Percentiles rank a stretch among this genome's conserved stretches.
Conservation (phyloP, 345 rosid genomes). For the Dimocarpus longan region DNA sequence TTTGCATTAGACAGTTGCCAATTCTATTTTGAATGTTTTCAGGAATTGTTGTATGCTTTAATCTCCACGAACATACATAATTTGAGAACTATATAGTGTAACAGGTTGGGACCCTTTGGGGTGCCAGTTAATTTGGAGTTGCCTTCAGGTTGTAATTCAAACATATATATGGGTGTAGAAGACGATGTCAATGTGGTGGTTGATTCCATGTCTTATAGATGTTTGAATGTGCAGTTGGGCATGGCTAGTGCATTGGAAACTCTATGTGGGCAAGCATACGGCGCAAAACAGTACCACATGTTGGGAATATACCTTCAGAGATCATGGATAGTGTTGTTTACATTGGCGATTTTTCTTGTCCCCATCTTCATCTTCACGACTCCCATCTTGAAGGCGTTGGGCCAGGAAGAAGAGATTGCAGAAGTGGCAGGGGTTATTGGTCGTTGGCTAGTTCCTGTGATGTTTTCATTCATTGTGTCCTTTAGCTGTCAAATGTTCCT, state of each 20-base stretch:
- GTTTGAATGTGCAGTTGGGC: constrained; percentile 54
- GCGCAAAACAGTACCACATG: constrained; percentile 80
- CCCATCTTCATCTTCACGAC: constrained; percentile 58
- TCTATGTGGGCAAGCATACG: constrained; percentile 80
- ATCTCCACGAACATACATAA: background rate
- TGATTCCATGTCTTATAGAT: background rate
- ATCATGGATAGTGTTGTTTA: constrained; percentile 65
- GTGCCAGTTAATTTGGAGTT: no score
- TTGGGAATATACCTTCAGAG: constrained; percentile 81
- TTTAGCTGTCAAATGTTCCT: constrained; percentile 82
- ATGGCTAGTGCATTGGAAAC: constrained; percentile 89
- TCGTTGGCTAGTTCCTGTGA: constrained; percentile 53
- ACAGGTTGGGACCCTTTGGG: no score
- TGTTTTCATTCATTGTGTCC: constrained; percentile 44
- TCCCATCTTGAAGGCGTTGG: constrained; percentile 53
- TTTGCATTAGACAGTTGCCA: background rate
- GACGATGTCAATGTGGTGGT: background rate
- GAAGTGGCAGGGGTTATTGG: constrained; percentile 48
- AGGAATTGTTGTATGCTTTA: background rate
- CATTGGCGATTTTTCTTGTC: constrained; percentile 41
- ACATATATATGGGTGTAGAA: no score
- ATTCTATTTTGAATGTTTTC: background rate
- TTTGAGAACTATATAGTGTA: background rate
- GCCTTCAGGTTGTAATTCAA: no score
- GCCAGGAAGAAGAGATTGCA: constrained; percentile 56